phyloP scores from a whole-genome alignment of 2,329 filamentous ascomycete species.

The Fusarium setosum region DNA sequence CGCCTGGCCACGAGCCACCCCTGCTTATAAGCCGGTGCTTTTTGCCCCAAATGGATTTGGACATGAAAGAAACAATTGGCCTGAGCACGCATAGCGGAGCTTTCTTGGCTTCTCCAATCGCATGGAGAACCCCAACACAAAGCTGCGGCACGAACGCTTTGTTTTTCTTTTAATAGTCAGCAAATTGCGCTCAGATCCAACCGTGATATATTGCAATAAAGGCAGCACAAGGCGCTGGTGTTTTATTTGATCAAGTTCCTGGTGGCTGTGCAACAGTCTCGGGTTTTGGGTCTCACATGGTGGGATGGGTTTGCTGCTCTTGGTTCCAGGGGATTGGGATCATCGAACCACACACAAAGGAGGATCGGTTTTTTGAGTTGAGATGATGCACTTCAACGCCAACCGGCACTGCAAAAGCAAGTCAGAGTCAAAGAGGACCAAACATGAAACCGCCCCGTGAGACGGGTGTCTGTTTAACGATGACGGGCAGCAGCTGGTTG shows the following conservation, averaged over 20 bases:
- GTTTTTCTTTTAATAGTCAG: not conserved
- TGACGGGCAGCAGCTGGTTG: not conserved
- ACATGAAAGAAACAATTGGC: not conserved
- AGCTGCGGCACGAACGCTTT: not conserved
- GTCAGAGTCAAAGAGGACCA: not conserved
- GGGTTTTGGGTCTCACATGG: not conserved
- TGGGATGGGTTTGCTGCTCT: not conserved
- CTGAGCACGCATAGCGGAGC: not conserved
- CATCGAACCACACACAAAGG: not conserved
- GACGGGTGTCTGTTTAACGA: conserved; percentile 1
- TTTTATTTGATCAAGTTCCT: too few species aligned
- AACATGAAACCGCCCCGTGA: not conserved
- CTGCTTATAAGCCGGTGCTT: not conserved
- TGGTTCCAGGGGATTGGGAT: not conserved
- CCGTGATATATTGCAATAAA: too few species aligned
- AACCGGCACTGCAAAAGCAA: not conserved
- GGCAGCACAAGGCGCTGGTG: too few species aligned
- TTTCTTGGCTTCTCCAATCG: not conserved
- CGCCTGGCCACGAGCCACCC: not conserved
- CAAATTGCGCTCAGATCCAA: not conserved
- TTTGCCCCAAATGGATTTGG: not conserved
- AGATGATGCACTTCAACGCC: conserved; percentile 10
- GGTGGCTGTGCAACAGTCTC: not conserved
- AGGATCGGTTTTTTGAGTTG: not conserved
- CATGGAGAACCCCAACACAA: not conserved